Evolutionary conservation across 768 basidiomycete species (phyloP).

Genomic region (Termitomyces sp.): DNA sequence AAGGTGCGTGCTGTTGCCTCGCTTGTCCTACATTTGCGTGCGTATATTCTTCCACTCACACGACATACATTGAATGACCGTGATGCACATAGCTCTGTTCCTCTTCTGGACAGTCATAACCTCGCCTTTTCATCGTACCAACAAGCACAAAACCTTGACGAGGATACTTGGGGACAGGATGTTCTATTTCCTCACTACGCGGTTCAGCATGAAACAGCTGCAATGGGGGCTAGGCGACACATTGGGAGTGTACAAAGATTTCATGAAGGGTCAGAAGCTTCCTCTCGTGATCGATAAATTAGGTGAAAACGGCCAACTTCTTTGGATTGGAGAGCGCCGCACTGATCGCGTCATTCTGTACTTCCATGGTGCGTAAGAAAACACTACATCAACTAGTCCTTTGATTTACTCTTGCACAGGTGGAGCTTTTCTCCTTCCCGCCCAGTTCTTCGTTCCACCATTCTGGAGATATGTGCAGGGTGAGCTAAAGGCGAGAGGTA

Average conservation of each 20-base stretch:
- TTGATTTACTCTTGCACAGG: constrained; percentile 16
- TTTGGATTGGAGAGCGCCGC: constrained; percentile 33
- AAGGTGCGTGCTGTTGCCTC: constrained; percentile 9
- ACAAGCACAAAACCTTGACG: constrained; percentile 23
- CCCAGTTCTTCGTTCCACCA: constrained; percentile 16
- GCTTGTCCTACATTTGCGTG: constrained; percentile 14
- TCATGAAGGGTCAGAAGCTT: constrained; percentile 22
- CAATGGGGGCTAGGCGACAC: constrained; percentile 24
- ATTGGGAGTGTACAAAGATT: constrained; percentile 21
- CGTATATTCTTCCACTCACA: neutral
- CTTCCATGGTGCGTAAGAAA: constrained; percentile 27
- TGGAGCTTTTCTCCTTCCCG: constrained; percentile 26
- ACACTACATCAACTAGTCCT: neutral
- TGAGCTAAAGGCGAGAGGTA: constrained; percentile 12
- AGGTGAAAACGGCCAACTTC: constrained; percentile 24
- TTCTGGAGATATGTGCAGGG: constrained; percentile 26
- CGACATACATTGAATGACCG: neutral
- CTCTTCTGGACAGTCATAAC: constrained; percentile 23
- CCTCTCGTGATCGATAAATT: constrained; percentile 26
- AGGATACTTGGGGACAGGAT: constrained; percentile 21
- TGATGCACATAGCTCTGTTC: constrained; percentile 16
- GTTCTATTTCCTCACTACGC: constrained; percentile 13
- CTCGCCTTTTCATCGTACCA: constrained; percentile 22
- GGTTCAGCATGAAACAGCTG: constrained; percentile 24
- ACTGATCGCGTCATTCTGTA: constrained; percentile 32